A percentile compares a stretch with the other conserved stretches of the same genome.
These are phyloP conservation scores for Tulasnella sp. DNA, from an alignment of 768 basidiomycete species.

Conservation along the genomic window DNA sequence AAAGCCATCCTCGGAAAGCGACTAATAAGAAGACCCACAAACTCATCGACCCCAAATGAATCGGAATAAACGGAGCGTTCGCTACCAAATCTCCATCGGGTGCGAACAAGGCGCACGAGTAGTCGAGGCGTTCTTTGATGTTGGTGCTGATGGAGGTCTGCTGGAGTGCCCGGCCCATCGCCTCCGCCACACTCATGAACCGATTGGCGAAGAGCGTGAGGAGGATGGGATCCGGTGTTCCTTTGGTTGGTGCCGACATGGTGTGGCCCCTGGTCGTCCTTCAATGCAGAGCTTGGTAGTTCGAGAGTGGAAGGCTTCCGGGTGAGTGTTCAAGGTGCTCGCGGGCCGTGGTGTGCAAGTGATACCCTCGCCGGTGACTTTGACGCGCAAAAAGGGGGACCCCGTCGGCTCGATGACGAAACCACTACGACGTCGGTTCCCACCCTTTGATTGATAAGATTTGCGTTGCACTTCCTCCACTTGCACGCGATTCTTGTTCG, in stretches of 20 bases:
- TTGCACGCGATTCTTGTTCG: background rate
- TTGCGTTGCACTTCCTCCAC: background rate
- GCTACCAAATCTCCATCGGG: slow-evolving; percentile 93
- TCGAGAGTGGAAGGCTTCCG: too few relatives aligned
- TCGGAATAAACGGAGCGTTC: slow-evolving; percentile 56
- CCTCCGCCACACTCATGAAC: slow-evolving; percentile 96
- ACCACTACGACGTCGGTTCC: background rate
- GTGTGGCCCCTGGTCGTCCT: too few relatives aligned
- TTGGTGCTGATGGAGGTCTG: slow-evolving; percentile 91
- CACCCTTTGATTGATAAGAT: background rate
- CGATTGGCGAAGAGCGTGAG: slow-evolving; percentile 91
- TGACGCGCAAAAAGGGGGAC: too few relatives aligned
- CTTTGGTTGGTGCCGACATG: background rate
- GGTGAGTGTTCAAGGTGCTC: too few relatives aligned
- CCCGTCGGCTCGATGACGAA: background rate
- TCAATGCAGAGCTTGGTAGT: too few relatives aligned
- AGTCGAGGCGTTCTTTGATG: slow-evolving; percentile 93
- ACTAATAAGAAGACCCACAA: too few relatives aligned
- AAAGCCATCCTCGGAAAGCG: too few relatives aligned
- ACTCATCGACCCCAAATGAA: slow-evolving; percentile 52
- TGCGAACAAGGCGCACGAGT: slow-evolving; percentile 89
- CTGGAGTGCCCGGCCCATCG: slow-evolving; percentile 85
- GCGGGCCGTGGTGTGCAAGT: too few relatives aligned
- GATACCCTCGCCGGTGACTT: too few relatives aligned
- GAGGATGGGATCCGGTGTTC: slow-evolving; percentile 67